phyloP scores from a whole-genome alignment of 768 basidiomycete species.

The Russula emetica region DNA sequence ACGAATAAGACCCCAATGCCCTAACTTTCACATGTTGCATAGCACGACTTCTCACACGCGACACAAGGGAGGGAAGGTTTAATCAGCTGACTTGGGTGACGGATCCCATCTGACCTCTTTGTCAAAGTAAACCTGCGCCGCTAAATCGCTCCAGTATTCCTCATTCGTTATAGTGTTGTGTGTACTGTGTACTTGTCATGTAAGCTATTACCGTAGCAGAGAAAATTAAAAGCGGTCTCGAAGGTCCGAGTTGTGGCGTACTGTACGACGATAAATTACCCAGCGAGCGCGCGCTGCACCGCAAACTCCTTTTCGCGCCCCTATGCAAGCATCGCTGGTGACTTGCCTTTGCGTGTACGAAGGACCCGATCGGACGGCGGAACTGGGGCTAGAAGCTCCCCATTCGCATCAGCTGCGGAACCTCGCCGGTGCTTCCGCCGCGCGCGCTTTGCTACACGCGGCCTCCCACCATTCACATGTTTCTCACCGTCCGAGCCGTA shows the following conservation, averaged over 20 bases:
- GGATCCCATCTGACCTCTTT: background rate
- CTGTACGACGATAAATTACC: background rate
- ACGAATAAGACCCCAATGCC: constrained; percentile 22
- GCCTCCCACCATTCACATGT: background rate
- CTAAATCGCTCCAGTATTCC: background rate
- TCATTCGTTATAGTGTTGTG: background rate
- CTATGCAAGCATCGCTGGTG: constrained; percentile 4
- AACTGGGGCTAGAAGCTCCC: background rate
- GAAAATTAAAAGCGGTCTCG: background rate
- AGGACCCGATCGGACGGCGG: constrained; percentile 26
- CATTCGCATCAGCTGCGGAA: constrained; percentile 33
- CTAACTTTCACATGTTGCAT: background rate
- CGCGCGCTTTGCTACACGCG: constrained; percentile 11
- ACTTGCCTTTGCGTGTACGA: constrained; percentile 22
- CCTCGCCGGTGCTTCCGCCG: constrained; percentile 25
- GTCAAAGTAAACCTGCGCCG: background rate
- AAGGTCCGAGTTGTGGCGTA: background rate
- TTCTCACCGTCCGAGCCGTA: background rate
- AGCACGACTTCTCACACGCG: background rate
- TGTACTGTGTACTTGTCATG: background rate
- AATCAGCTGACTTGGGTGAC: too few species aligned
- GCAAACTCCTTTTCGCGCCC: constrained; percentile 22
- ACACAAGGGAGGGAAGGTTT: background rate
- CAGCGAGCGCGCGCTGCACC: constrained; percentile 16
- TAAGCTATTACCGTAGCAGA: background rate